Evolutionary conservation across 106 monocot genomes (phyloP), one percentile per base, ranked within the genome.

Genomic region (Ottelia alismoides): DNA sequence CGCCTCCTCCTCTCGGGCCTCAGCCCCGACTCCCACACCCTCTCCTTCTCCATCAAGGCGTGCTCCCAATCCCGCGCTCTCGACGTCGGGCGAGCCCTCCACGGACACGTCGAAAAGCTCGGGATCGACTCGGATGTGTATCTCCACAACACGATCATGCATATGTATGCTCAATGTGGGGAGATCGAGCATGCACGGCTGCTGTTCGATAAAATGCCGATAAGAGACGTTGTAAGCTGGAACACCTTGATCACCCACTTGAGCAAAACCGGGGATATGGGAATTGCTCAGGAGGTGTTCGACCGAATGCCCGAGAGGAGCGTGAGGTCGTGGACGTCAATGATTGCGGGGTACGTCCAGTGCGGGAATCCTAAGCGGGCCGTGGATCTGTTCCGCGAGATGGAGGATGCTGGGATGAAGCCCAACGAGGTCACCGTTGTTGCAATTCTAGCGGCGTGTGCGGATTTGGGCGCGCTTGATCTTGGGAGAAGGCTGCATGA

Each of bases 331-430:
- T 88, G 88, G 88, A 79, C 82, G 17, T 49, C 75, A 0, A 43
- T 88, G 72, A 88, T 88, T n/a, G 69, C 73, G 19, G 82, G 82
- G 52, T 82, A 78, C 45, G 82, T 70, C 2, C 68, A 70, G 51
- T 49, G 52, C 20, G 62, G 59, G 21, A 51, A 68, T 11, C 70
- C 78, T 7, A 55, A 48, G 4, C 74, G 73, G 49, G 88, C 78
- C 1, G 31, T 88, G 14, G 45, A 28, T 18, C 30, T 78, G 2
- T 82, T 78, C 22, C 20, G 25, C 0, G 69, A 75, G 27, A 82
- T 82, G 88, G 72, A 82, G 51, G 22, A 17, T 16, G 61, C 18
- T 0, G 72, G 70, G 1, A n/a, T 76, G 46, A 44, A 26, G 16
- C 78, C 88, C 0, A 76, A 79, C 35, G 78, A 78, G 57, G 82